Base-by-base conservation (phyloP, 495 filamentous ascomycete genomes). In the Trichoderma gamsii region DNA sequence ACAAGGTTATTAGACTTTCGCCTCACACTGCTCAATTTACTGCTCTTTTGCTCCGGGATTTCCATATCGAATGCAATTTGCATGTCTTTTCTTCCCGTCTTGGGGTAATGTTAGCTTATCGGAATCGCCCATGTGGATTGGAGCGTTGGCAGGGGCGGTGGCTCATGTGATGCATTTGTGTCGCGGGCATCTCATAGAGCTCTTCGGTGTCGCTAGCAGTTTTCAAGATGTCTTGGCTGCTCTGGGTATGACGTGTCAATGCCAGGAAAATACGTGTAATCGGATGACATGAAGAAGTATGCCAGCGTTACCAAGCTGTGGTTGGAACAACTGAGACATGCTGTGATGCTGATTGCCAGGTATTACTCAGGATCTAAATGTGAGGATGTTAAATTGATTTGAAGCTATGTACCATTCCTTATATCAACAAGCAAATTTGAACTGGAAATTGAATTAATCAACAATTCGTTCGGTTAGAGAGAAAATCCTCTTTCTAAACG, bases 161-260 rank as follows among this genome's bases (percentile, higher is more conserved):
- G 56, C 27, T 61, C 56, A 61, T 61, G 56, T 61, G 56, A 61
- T 61, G 56, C 56, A 16, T 16, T 27, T 59, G 5, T 59, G 23
- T 21, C 6, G 3, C 21, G 4, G 12, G 21, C 5, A 6, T 59
- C 51, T 21, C 8, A 27, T 23, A 25, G 51, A 2, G 7, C 44
- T 29, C 4, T 49, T 49, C 18, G 13, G 44, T 49, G 44, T n/a
- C 44, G n/a, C 44, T n/a, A n/a, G 9, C 44, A n/a, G 6, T 18
- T 49, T n/a, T 18, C 2, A 38, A 38, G 35, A 7, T 38, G 35
- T 38, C 35, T 38, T 38, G 35, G 35, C 35, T 38, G 35, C 8
- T 38, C 2, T 38, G 7, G 0, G 8, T 38, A 38, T 38, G 35
- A 38, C 35, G 35, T 38, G 35, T 38, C 35, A 38, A 38, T 38